Conservation (phyloP, 1,284 basidiomycete species). For the Fomitopsis pinicola region DNA sequence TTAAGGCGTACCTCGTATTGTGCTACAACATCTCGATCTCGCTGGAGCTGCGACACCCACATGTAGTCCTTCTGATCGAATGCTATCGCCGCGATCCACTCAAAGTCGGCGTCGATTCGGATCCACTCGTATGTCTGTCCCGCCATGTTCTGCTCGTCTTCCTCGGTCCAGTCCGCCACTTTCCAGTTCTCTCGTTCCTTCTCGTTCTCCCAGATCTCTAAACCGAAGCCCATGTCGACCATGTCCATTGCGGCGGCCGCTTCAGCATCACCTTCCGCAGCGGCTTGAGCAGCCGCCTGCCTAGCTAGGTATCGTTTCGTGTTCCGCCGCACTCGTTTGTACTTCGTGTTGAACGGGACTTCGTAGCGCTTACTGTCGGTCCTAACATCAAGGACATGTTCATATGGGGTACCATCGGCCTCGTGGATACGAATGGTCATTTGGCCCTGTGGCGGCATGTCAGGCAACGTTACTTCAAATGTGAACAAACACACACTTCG, state of each 20-base stretch:
- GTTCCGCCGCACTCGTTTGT: slow-evolving; percentile 93
- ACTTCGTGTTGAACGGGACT: slow-evolving; percentile 99
- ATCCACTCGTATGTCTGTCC: slow-evolving; percentile 99
- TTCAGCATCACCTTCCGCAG: slow-evolving; percentile 86
- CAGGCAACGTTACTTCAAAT: neutral
- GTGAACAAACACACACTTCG: slow-evolving; percentile 47
- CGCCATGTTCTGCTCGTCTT: slow-evolving; percentile 90
- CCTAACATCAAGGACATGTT: slow-evolving; percentile 94
- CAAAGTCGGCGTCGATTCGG: slow-evolving; percentile 97
- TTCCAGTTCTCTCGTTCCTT: slow-evolving; percentile 91
- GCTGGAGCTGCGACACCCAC: slow-evolving; percentile 97
- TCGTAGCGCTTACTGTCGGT: slow-evolving; percentile 84
- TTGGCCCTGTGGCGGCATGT: slow-evolving; percentile 60
- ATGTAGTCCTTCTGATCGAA: slow-evolving; percentile 98
- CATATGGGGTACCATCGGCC: slow-evolving; percentile 98
- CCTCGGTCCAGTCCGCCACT: slow-evolving; percentile 97
- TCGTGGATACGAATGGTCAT: slow-evolving; percentile 99
- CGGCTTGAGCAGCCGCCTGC: slow-evolving; percentile 89
- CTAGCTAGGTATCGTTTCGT: slow-evolving; percentile 94
- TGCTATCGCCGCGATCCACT: slow-evolving; percentile 92
- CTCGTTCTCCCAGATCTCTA: slow-evolving; percentile 96
- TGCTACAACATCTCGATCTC: slow-evolving; percentile 97
- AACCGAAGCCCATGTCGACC: slow-evolving; percentile 93
- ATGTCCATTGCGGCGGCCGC: slow-evolving; percentile 92
- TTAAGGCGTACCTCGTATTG: slow-evolving; percentile 78